Conservation (phyloP, 345 rosid species). For the Eucalyptus decipiens region DNA sequence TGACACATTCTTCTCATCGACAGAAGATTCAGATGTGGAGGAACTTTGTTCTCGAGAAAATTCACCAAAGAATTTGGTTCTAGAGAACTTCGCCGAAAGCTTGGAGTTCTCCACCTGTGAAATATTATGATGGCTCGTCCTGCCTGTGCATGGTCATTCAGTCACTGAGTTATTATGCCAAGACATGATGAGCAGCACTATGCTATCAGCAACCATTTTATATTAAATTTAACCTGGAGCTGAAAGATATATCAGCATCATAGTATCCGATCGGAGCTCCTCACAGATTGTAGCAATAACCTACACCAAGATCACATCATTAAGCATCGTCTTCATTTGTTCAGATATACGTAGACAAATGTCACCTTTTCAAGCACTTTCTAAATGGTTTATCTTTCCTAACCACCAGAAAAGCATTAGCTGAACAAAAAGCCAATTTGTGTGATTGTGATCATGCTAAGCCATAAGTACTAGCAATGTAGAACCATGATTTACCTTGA, state of each 20-base stretch:
- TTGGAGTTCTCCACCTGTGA: slow-evolving; percentile 33
- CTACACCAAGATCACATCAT: slow-evolving; percentile 19
- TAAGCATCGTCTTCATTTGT: background rate
- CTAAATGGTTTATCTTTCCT: background rate
- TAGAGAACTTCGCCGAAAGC: slow-evolving; percentile 52
- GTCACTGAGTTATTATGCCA: background rate
- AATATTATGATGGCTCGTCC: slow-evolving; percentile 21
- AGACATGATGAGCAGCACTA: background rate
- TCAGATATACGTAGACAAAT: background rate
- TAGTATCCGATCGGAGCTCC: slow-evolving; percentile 78
- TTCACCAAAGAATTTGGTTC: slow-evolving; percentile 36
- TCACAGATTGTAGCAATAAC: slow-evolving; percentile 86
- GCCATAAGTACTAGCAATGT: background rate
- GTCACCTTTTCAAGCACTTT: background rate
- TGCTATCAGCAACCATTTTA: background rate
- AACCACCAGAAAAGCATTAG: background rate
- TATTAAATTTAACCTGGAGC: slow-evolving; percentile 56
- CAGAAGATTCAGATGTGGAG: slow-evolving; percentile 25
- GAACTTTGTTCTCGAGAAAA: slow-evolving; percentile 36
- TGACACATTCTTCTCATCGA: slow-evolving; percentile 40
- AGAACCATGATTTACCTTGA: background rate
- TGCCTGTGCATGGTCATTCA: slow-evolving; percentile 35
- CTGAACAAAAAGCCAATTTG: background rate
- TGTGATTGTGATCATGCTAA: background rate
- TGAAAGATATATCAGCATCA: slow-evolving; percentile 73